Evolutionary conservation across 2,329 filamentous ascomycete genomes (phyloP).

Genomic region (Lachnellula subtilissima): DNA sequence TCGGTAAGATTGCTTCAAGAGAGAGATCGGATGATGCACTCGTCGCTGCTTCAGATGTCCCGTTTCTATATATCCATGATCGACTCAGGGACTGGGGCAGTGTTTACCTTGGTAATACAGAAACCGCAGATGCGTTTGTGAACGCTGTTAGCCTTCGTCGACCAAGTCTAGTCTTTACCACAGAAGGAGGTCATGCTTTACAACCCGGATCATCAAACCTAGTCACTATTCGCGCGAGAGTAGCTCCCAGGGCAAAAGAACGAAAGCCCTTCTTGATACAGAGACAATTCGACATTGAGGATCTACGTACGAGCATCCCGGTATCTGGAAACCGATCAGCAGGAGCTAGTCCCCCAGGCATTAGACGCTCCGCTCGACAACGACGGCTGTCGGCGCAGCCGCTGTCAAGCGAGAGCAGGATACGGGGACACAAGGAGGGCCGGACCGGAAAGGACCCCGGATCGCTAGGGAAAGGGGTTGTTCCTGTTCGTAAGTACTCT

Average conservation of each 20-base stretch:
- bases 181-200: conserved; percentile 1
- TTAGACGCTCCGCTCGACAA: conserved; percentile 18
- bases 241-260: conserved; percentile 38
- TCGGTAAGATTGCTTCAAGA: background rate
- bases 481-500: conserved; percentile 44
- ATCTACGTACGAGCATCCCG: conserved; percentile 43
- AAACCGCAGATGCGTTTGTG: conserved; percentile 43
- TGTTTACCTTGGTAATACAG: conserved; percentile 38
- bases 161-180: conserved; percentile 17
- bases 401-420: background rate
- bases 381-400: conserved; percentile 15
- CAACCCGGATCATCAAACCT: conserved; percentile 1
- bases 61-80: conserved; percentile 29
- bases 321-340: conserved; percentile 17
- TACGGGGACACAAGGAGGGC: background rate
- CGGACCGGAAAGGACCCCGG: background rate
- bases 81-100: conserved; percentile 39
- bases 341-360: background rate
- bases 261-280: conserved; percentile 44
- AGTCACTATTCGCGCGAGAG: conserved; percentile 40
- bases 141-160: conserved; percentile 39
- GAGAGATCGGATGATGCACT: conserved; percentile 5
- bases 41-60: conserved; percentile 13
- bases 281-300: conserved; percentile 46
- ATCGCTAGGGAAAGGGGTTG: conserved; percentile 22